Evolutionary conservation across 345 rosid species (phyloP).

Genomic region (Hibiscus syriacus): DNA sequence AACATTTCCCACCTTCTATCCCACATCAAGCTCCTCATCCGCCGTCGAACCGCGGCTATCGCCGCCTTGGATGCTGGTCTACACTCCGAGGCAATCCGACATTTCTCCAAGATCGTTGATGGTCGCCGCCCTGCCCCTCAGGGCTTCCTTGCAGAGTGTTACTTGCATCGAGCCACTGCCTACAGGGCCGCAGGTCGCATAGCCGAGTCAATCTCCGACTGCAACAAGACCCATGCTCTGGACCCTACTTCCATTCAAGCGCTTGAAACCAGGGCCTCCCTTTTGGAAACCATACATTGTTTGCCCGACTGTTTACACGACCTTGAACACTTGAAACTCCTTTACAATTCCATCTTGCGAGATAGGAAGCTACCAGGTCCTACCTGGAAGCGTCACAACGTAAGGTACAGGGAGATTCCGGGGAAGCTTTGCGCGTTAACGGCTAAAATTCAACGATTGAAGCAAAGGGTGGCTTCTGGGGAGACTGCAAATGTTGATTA

Average conservation of each 20-base stretch:
- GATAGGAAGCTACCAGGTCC: neutral
- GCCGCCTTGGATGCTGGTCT: neutral
- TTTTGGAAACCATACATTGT: neutral
- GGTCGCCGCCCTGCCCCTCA: neutral
- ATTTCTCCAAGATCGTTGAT: neutral
- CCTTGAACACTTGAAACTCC: neutral
- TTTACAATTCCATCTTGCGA: neutral
- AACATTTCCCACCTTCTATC: neutral
- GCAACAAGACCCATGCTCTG: neutral
- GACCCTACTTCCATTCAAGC: neutral
- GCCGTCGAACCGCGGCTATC: neutral
- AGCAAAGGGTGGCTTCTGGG: neutral
- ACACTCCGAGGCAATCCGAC: neutral
- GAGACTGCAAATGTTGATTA: neutral
- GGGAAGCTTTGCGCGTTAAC: neutral
- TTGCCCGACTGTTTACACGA: neutral
- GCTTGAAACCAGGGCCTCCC: neutral
- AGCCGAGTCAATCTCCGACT: neutral
- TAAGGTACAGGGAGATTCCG: neutral
- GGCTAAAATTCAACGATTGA: neutral
- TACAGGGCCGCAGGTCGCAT: neutral
- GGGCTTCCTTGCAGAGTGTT: neutral
- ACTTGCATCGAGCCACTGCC: neutral
- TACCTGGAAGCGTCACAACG: neutral
- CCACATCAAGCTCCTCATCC: neutral